Base-by-base conservation (phyloP, 73 alveolate species). In the Symbiodinium natans region DNA sequence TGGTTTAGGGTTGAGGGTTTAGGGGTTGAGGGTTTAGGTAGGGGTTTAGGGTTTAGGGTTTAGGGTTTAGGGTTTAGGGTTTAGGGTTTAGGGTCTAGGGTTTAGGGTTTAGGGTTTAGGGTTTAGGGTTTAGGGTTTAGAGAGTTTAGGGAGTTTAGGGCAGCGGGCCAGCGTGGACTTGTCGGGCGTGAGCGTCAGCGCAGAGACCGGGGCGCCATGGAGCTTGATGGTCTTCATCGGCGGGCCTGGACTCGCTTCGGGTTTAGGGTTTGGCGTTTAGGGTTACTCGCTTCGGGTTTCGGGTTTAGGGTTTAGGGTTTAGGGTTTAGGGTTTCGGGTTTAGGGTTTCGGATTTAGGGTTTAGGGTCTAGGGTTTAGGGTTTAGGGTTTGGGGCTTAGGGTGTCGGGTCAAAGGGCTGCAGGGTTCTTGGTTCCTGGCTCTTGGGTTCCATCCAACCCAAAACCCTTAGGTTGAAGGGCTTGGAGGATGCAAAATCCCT, bases 191-290 rank as follows among this genome's bases (percentile, higher is more conserved):
- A 88, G 95, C 75, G 95, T 88, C 95, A 88, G 77, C 8, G 95
- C 36, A 40, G 95, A 59, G 42, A 88, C 75, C 27, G 95, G 86
- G n/a, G 86, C 95, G 34, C 33, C 39, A 86, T 88, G 95, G 86
- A 88, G 86, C 95, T 68, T 88, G 95, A 88, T 88, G 85, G 95
- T 88, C 95, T 88, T 88, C 95, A 88, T 38, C 95, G 75, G 75
- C 41, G 95, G 75, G 23, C 95, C 95, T 86, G 36, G 21, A n/a
- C n/a, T n/a, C n/a, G n/a, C n/a, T 48, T 48, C 63, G 4, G 13
- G 63, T 48, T 48, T 48, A 25, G 63, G 63, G 63, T 5, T 21
- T 52, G 29, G 68, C 68, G 68, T 46, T 52, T 10, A 10, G n/a
- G 68, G 29, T 13, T 48, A 48, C 10, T 1, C 2, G 19, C 56